Conservation (phyloP, 305 asterid genomes). For the Solanum hybrid region DNA sequence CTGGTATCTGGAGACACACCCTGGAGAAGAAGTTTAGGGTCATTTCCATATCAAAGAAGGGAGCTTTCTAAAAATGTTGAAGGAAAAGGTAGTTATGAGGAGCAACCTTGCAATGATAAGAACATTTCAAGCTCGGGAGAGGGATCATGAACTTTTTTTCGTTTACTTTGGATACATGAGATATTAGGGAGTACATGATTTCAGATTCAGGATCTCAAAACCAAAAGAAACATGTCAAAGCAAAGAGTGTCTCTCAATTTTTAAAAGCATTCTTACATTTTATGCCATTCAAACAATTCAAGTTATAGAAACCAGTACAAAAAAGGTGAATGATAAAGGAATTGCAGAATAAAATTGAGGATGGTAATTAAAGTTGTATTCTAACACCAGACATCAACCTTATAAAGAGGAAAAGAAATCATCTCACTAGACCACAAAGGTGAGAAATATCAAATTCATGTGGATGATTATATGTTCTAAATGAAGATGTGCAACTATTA, state of each 20-base stretch:
- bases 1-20: conserved; percentile 54
- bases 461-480: neutral
- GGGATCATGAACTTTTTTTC: neutral
- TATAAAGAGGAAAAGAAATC: neutral
- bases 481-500: neutral
- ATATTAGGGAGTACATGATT: neutral
- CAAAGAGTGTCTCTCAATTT: neutral
- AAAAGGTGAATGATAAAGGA: neutral
- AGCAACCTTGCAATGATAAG: neutral
- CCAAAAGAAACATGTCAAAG: neutral
- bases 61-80: neutral
- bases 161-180: neutral
- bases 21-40: conserved; percentile 21
- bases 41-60: neutral
- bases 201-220: neutral
- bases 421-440: neutral
- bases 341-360: neutral
- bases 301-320: neutral
- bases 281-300: neutral
- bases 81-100: neutral
- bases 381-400: neutral
- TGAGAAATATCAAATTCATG: neutral
- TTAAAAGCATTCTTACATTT: neutral
- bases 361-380: neutral
- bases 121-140: neutral